Percentiles rank a stretch among this genome's conserved stretches.
Evolutionary conservation across 2,329 filamentous ascomycete genomes (phyloP).

Genomic region (Colletotrichum truncatum): DNA sequence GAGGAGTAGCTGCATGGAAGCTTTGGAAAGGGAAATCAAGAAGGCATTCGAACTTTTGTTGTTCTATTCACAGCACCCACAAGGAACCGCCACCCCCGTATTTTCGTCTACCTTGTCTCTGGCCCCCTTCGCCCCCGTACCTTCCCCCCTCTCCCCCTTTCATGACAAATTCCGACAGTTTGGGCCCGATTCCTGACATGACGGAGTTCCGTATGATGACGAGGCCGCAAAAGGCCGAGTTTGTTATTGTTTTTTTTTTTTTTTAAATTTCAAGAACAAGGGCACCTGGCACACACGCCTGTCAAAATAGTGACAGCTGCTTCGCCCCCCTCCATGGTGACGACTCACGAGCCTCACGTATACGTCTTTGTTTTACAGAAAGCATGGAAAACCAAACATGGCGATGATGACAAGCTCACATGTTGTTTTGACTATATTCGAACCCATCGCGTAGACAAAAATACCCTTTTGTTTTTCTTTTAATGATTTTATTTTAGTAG

Average conservation of each 20-base stretch:
- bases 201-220: not conserved
- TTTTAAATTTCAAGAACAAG: too few species aligned
- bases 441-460: not conserved
- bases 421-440: not conserved
- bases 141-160: not conserved
- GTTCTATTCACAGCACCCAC: conserved; percentile 15
- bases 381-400: too few species aligned
- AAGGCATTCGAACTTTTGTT: not conserved
- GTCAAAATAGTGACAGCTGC: not conserved
- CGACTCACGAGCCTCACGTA: too few species aligned
- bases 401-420: not conserved
- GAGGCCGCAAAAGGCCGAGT: not conserved
- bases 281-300: not conserved
- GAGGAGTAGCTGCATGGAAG: conserved; percentile 25
- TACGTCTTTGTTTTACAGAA: too few species aligned
- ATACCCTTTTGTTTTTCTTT: not conserved
- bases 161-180: conserved; percentile 16
- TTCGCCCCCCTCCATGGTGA: too few species aligned
- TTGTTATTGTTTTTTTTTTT: not conserved
- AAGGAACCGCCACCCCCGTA: not conserved
- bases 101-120: not conserved
- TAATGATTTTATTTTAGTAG: not conserved
- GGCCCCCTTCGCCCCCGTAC: not conserved
- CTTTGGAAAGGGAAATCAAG: not conserved
- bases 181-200: not conserved